A percentile compares a stretch with the other conserved stretches of the same genome.
These are phyloP conservation scores for Alternaria infectoria DNA, from an alignment of 2,329 filamentous ascomycete species.

Conservation along the genomic window DNA sequence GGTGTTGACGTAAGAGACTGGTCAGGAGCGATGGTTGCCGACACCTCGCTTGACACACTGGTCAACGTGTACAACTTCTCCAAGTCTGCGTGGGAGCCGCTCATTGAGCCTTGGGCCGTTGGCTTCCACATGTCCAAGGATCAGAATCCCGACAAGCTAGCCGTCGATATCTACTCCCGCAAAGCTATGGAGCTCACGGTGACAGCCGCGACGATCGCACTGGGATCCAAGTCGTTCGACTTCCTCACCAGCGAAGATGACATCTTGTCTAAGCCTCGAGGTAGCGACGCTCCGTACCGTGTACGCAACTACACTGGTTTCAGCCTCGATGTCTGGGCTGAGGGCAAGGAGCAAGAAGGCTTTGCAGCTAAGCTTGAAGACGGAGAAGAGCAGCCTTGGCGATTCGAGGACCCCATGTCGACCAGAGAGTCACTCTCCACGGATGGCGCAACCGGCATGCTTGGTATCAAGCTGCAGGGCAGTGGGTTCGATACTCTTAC, in stretches of 20 bases:
- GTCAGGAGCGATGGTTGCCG: conserved; percentile 85
- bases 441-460: conserved; percentile 78
- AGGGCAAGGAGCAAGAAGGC: conserved; percentile 71
- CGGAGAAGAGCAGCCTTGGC: conserved; percentile 91
- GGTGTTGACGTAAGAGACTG: conserved; percentile 85
- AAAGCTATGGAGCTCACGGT: conserved; percentile 91
- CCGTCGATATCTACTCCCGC: conserved; percentile 84
- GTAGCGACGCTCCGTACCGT: conserved; percentile 88
- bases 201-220: conserved; percentile 89
- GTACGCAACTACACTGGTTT: conserved; percentile 97
- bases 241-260: conserved; percentile 90
- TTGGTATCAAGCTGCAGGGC: conserved; percentile 84
- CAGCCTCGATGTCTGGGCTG: conserved; percentile 77
- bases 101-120: conserved; percentile 96
- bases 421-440: conserved; percentile 92
- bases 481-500: conserved; percentile 92
- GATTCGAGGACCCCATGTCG: conserved; percentile 95
- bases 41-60: conserved; percentile 90
- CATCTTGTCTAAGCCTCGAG: conserved; percentile 89
- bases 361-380: conserved; percentile 80
- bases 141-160: conserved; percentile 74
- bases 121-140: conserved; percentile 87
- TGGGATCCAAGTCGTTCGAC: conserved; percentile 90
- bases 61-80: conserved; percentile 99
- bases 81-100: conserved; percentile 96